Percentiles rank a stretch among this genome's conserved stretches.
Evolutionary conservation across 805 yeast species (phyloP).

Genomic region (Metschnikowia corniflorae): DNA sequence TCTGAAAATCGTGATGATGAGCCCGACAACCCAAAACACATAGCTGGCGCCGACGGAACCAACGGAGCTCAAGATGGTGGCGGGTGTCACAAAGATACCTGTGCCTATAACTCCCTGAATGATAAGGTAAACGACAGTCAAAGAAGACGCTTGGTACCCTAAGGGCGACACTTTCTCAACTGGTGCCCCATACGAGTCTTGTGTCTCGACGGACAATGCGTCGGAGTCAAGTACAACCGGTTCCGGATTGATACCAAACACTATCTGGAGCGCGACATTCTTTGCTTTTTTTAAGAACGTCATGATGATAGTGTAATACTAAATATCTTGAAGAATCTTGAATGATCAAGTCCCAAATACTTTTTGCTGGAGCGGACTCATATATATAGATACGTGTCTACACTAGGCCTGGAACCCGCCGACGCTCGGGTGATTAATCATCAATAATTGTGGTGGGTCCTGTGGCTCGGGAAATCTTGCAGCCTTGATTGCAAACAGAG

Average conservation of each 20-base stretch:
- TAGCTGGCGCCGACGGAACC: constrained; percentile 44
- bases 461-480: no score
- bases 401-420: background rate
- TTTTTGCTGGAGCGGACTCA: background rate
- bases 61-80: constrained; percentile 46
- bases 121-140: constrained; percentile 58
- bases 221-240: constrained; percentile 5
- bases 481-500: no score
- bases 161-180: constrained; percentile 37
- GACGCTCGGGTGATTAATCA: no score
- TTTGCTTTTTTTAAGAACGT: constrained; percentile 7
- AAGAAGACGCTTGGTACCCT: constrained; percentile 35
- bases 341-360: background rate
- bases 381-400: background rate
- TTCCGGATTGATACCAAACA: constrained; percentile 13
- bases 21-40: constrained; percentile 42
- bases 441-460: no score
- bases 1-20: constrained; percentile 36
- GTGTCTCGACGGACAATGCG: constrained; percentile 11
- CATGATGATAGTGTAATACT: background rate
- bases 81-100: constrained; percentile 72
- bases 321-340: no score
- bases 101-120: constrained; percentile 73
- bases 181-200: constrained; percentile 36
- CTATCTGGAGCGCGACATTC: constrained; percentile 8